phyloP scores from a whole-genome alignment of 192 early-diverging fungal species.

The Thamnidium elegans region DNA sequence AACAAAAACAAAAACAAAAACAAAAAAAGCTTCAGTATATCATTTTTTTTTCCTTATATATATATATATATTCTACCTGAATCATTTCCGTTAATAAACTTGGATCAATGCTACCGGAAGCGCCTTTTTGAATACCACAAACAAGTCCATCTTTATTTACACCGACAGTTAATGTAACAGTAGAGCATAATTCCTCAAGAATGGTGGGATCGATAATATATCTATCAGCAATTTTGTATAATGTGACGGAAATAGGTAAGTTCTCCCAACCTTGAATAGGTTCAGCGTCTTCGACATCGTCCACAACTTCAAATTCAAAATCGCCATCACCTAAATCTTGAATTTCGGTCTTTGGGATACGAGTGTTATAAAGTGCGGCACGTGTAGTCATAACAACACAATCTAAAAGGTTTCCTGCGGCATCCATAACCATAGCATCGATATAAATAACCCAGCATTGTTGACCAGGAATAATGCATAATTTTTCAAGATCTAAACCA shows the following conservation, averaged over 20 bases:
- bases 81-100: slow-evolving; percentile 78
- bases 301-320: slow-evolving; percentile 90
- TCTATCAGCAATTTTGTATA: slow-evolving; percentile 83
- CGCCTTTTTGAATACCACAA: slow-evolving; percentile 86
- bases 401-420: slow-evolving; percentile 85
- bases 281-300: slow-evolving; percentile 84
- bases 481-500: slow-evolving; percentile 79
- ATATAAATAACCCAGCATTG: slow-evolving; percentile 91
- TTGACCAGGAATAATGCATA: slow-evolving; percentile 88
- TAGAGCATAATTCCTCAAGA: slow-evolving; percentile 85
- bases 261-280: slow-evolving; percentile 71
- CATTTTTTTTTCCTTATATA: neutral
- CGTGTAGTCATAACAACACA: slow-evolving; percentile 80
- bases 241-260: slow-evolving; percentile 81
- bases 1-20: neutral
- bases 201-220: slow-evolving; percentile 87
- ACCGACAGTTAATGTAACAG: slow-evolving; percentile 73
- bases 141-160: slow-evolving; percentile 80
- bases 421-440: slow-evolving; percentile 89
- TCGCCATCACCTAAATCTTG: slow-evolving; percentile 77
- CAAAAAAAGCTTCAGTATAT: neutral
- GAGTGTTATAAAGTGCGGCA: slow-evolving; percentile 87
- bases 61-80: slow-evolving; percentile 40
- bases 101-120: slow-evolving; percentile 71
- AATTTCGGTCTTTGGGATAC: slow-evolving; percentile 79